A percentile compares a stretch with the other conserved stretches of the same genome.
Evolutionary conservation across 345 rosid genomes (phyloP).

Genomic region (Eucalyptus curtisii): DNA sequence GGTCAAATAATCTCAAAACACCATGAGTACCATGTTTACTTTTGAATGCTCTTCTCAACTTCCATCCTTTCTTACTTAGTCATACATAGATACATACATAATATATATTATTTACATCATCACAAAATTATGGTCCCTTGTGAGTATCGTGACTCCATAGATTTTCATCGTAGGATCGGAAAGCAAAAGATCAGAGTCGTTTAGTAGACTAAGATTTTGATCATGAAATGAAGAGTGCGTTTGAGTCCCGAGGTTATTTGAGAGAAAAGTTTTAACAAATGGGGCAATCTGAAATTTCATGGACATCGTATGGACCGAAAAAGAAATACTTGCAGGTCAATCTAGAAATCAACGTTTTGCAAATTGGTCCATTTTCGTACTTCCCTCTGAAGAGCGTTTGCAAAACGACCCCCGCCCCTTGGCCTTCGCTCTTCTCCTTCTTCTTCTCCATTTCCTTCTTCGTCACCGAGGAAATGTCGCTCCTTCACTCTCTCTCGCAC

Average conservation of each 20-base stretch:
- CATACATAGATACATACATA: too few species aligned
- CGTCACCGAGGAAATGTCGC: neutral
- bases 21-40: too few species aligned
- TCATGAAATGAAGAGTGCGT: neutral
- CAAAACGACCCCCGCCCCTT: neutral
- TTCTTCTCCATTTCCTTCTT: rapidly evolving
- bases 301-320: neutral
- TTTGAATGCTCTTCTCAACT: too few species aligned
- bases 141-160: too few species aligned
- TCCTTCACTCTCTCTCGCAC: neutral
- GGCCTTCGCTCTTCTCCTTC: neutral
- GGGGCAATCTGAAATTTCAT: neutral
- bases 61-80: too few species aligned
- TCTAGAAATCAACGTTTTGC: neutral
- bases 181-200: too few species aligned
- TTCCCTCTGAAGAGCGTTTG: neutral
- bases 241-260: neutral
- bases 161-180: neutral
- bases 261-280: neutral
- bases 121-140: too few species aligned
- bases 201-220: too few species aligned
- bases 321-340: neutral
- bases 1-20: rapidly evolving
- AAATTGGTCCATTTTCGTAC: neutral
- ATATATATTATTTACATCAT: too few species aligned